Conservation (phyloP, 768 basidiomycete genomes). For the Postia placenta region DNA sequence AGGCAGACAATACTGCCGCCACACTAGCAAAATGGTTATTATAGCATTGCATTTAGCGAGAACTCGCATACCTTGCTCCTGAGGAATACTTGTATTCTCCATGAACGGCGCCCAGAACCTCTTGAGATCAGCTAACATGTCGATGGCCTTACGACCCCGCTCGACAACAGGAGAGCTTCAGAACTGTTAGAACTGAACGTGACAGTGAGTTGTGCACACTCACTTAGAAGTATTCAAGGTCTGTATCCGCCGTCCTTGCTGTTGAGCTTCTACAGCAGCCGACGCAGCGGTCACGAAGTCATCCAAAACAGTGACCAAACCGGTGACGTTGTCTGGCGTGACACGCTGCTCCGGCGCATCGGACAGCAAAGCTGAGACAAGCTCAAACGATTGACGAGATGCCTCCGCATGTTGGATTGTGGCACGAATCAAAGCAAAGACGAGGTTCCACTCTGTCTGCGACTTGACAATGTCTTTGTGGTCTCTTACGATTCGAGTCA, state of each 20-base stretch:
- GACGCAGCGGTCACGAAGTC: slow-evolving; percentile 81
- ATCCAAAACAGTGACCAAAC: slow-evolving; percentile 75
- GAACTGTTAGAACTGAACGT: neutral
- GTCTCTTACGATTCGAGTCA: slow-evolving; percentile 72
- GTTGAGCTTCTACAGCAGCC: slow-evolving; percentile 50
- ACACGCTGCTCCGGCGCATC: slow-evolving; percentile 59
- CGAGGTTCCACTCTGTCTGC: slow-evolving; percentile 93
- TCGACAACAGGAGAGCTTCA: slow-evolving; percentile 69
- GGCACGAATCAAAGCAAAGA: slow-evolving; percentile 81
- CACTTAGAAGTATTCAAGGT: slow-evolving; percentile 21
- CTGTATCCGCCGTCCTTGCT: slow-evolving; percentile 29
- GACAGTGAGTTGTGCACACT: neutral
- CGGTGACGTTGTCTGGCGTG: slow-evolving; percentile 72
- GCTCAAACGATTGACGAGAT: slow-evolving; percentile 75
- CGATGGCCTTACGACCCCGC: slow-evolving; percentile 78
- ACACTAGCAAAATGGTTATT: too few species aligned
- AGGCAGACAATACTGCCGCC: slow-evolving; percentile 74
- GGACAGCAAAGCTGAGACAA: slow-evolving; percentile 59
- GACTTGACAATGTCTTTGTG: slow-evolving; percentile 76
- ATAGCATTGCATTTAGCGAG: neutral
- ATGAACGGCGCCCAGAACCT: slow-evolving; percentile 56
- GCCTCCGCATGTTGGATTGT: slow-evolving; percentile 86
- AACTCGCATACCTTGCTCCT: slow-evolving; percentile 32
- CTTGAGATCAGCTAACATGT: slow-evolving; percentile 71
- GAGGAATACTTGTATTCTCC: slow-evolving; percentile 31